phyloP scores from a whole-genome alignment of 805 yeast species.

The Phaffomyces opuntiae region DNA sequence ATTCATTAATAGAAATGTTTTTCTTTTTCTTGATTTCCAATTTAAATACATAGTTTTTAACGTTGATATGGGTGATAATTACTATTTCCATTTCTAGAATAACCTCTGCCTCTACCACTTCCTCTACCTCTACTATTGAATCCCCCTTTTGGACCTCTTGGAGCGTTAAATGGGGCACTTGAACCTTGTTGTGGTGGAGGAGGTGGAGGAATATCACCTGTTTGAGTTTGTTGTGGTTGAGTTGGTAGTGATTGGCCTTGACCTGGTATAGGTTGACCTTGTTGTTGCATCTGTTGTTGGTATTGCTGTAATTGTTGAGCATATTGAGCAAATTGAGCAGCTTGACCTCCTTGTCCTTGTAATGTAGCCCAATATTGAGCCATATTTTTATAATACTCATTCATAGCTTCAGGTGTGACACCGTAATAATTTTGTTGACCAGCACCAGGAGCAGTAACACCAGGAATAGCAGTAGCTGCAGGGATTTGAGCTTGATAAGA shows the following conservation, averaged over 20 bases:
- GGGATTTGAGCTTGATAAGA: not conserved
- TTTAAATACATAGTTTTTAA: not conserved
- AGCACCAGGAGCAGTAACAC: not conserved
- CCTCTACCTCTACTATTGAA: not conserved
- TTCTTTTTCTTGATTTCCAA: too few relatives aligned
- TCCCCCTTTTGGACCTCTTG: conserved; percentile 3
- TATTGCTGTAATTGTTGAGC: conserved; percentile 18
- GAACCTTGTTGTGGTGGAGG: not conserved
- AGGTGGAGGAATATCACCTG: not conserved
- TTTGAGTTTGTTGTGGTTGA: not conserved
- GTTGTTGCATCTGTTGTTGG: conserved; percentile 4
- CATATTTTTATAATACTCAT: conserved; percentile 57
- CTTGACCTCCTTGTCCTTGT: conserved; percentile 28
- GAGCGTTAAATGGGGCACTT: not conserved
- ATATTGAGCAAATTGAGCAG: conserved; percentile 28
- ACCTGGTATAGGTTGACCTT: too few relatives aligned
- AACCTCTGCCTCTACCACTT: conserved; percentile 1
- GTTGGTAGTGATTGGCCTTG: too few relatives aligned
- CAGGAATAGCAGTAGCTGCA: too few relatives aligned
- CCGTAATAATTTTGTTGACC: conserved; percentile 12
- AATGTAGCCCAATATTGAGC: conserved; percentile 57
- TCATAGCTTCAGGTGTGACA: conserved; percentile 46
- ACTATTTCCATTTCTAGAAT: not conserved
- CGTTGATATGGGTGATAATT: conserved; percentile 3
- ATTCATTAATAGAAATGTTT: not conserved